Conservation (phyloP, 805 yeast species). For the Blastobotrys chiropterorum region DNA sequence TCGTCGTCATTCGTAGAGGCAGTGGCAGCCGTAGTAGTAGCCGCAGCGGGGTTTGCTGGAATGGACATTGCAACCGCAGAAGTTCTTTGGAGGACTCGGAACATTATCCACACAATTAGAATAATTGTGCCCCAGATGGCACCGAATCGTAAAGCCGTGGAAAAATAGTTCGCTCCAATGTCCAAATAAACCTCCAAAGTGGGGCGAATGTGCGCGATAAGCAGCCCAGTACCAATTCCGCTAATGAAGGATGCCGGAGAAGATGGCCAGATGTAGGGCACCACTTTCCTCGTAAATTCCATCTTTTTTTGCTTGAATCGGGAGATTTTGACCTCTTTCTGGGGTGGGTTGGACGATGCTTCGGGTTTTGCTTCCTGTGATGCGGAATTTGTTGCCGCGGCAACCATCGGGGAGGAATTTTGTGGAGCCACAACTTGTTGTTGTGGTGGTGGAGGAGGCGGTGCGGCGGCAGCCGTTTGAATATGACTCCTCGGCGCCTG, state of each 20-base stretch:
- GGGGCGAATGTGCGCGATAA: conserved; percentile 11
- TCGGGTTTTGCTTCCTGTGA: background rate
- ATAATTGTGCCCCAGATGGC: conserved; percentile 13
- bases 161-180: conserved; percentile 11
- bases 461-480: background rate
- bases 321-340: background rate
- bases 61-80: conserved; percentile 9
- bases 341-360: background rate
- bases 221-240: conserved; percentile 12
- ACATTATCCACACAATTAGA: conserved; percentile 6
- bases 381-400: background rate
- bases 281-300: background rate
- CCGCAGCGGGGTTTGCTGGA: background rate
- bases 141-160: conserved; percentile 3
- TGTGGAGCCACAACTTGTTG: background rate
- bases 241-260: conserved; percentile 14
- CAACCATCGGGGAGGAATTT: background rate
- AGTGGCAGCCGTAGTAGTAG: background rate
- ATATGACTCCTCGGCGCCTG: background rate
- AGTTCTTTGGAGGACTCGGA: conserved; percentile 10
- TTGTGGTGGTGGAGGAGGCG: background rate
- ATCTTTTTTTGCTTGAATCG: background rate
- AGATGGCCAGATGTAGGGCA: conserved; percentile 10
- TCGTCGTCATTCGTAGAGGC: background rate
- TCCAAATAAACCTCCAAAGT: conserved; percentile 12